Evolutionary conservation across 495 filamentous ascomycete genomes (phyloP).

Genomic region (Talaromyces nanjingensis): DNA sequence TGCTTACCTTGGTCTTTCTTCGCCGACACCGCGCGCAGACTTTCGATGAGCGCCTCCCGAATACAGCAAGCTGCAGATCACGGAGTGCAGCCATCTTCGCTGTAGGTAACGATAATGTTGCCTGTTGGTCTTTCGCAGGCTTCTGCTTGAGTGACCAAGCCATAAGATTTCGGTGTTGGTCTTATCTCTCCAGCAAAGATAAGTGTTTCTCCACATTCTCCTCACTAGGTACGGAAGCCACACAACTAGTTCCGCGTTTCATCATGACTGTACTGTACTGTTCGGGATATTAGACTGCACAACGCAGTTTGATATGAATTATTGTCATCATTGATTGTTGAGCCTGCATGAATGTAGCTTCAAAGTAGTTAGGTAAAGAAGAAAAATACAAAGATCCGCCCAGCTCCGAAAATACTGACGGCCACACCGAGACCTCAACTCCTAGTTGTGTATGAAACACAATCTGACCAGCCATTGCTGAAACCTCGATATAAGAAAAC

Average conservation of each 20-base stretch:
- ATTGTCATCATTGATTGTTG: neutral
- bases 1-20: neutral
- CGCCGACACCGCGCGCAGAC: neutral
- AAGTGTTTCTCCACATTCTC: too few species aligned
- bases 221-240: too few species aligned
- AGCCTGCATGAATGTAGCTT: neutral
- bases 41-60: neutral
- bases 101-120: neutral
- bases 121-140: too few species aligned
- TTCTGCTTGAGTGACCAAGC: too few species aligned
- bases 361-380: neutral
- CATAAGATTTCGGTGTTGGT: too few species aligned
- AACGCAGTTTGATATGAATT: neutral
- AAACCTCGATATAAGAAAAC: neutral
- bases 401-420: neutral
- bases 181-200: too few species aligned
- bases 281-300: neutral
- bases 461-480: neutral
- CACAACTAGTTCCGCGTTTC: too few species aligned
- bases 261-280: too few species aligned
- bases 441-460: neutral
- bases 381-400: neutral
- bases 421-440: neutral
- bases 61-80: neutral
- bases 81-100: neutral